These are phyloP conservation scores for Psidium friedrichsthalianum DNA, from an alignment of 345 rosid species.

Conservation along the genomic window DNA sequence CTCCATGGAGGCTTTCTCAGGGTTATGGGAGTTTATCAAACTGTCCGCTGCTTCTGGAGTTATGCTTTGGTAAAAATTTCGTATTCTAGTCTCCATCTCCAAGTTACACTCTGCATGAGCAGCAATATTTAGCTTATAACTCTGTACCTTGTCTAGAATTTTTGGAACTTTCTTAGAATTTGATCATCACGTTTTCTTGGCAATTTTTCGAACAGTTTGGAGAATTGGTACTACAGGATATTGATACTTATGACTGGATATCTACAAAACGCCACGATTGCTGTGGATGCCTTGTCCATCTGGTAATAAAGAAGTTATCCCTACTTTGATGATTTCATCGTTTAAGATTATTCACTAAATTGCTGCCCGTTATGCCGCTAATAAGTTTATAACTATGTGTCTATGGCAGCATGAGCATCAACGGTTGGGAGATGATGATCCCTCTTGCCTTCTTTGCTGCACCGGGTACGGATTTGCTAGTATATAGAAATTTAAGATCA, in stretches of 20 bases:
- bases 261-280: conserved; percentile 19
- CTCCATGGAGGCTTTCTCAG: conserved; percentile 19
- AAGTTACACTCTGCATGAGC: background rate
- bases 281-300: conserved; percentile 28
- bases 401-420: conserved; percentile 23
- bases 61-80: conserved; percentile 23
- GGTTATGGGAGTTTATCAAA: conserved; percentile 22
- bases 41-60: conserved; percentile 34
- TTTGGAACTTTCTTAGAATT: background rate
- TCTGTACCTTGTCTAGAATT: background rate
- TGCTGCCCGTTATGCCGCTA: background rate
- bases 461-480: conserved; percentile 12
- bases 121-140: background rate
- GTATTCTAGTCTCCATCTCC: background rate
- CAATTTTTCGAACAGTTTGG: conserved; percentile 14
- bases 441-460: conserved; percentile 33
- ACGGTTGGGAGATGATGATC: conserved; percentile 37
- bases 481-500: background rate
- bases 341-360: background rate
- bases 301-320: background rate
- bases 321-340: background rate
- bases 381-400: background rate
- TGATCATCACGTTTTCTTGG: background rate
- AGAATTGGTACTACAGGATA: conserved; percentile 37
- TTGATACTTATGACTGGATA: conserved; percentile 27